Base-by-base conservation (phyloP, 305 asterid species). In the Fraxinus xanthoxyloides region DNA sequence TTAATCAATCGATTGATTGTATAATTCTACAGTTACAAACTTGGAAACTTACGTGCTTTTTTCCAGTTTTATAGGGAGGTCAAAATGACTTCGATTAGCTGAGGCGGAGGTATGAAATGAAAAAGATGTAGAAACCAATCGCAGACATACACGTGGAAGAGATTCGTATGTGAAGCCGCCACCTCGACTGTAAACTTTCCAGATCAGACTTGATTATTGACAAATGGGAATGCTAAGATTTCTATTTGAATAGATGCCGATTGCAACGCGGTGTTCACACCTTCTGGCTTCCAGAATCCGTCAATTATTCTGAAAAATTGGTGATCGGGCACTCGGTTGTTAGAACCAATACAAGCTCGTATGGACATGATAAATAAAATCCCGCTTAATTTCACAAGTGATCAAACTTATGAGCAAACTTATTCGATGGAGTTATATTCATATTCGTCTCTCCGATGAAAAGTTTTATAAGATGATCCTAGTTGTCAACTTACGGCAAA, bases 1-100 rank as follows among this genome's bases (percentile, higher is more conserved):
- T 69, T 46, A 77, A 87, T 84, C 36, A 72, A 78, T 28, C 23
- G 35, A 2, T 36, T 48, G 63, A 54, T n/a, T 54, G 8, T n/a
- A 54, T 54, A n/a, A 54, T 5, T 54, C 24, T n/a, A n/a, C 24
- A 54, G 63, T 17, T 54, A 54, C 63, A 54, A 54, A 54, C 9
- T 54, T 0, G 21, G 63, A 54, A 17, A n/a, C 9, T n/a, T n/a
- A 1, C 63, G 63, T 54, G 63, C 63, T 54, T n/a, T 54, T n/a
- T 54, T 54, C 63, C 24, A 1, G 63, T n/a, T n/a, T n/a, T 54
- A n/a, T 54, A 5, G 63, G 24, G 10, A n/a, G 24, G 63, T 54
- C 63, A n/a, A 54, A 10, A 54, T 51, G 63, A n/a, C 63, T 51
- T 51, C 5, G 9, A 51, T 15, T 15, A 51, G 23, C 56, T 0